A percentile compares a stretch with the other conserved stretches of the same genome.
phyloP scores from a whole-genome alignment of 2,329 filamentous ascomycete species.

The Lasiodiplodia citricola region DNA sequence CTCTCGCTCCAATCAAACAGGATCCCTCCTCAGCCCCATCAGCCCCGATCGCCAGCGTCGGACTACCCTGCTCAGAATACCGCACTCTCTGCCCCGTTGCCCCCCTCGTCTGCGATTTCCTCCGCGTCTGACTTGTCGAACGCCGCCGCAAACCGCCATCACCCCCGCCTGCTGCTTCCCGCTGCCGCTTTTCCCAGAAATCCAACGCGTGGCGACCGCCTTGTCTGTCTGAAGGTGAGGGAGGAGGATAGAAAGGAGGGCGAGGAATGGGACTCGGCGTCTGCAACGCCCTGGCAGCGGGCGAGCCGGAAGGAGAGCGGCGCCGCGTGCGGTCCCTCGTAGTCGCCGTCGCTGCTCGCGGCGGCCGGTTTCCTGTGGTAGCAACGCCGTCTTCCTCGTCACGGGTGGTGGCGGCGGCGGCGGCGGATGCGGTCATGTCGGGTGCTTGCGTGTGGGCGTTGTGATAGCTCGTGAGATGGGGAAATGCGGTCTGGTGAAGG shows the following conservation, averaged over 20 bases:
- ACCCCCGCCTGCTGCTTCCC: too few species aligned
- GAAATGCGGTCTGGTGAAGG: neutral
- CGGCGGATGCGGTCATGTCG: neutral
- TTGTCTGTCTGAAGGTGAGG: neutral
- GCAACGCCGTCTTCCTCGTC: neutral
- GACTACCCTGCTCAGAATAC: neutral
- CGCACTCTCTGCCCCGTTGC: neutral
- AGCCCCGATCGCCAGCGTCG: neutral
- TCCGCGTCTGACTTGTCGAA: neutral
- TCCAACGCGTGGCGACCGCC: neutral
- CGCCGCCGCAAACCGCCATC: too few species aligned
- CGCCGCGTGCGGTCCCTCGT: neutral
- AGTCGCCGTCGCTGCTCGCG: neutral
- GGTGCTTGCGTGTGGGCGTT: neutral
- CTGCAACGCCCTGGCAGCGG: neutral
- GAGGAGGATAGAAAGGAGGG: neutral
- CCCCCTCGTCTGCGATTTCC: neutral
- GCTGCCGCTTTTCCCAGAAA: neutral
- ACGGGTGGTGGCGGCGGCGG: neutral
- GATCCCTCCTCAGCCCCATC: neutral
- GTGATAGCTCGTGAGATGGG: neutral
- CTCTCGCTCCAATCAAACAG: neutral
- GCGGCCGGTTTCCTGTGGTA: too few species aligned
- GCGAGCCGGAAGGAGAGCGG: neutral
- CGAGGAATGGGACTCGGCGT: neutral